These are phyloP conservation scores for Pichia heedii DNA, from an alignment of 805 yeast genomes.

Conservation along the genomic window DNA sequence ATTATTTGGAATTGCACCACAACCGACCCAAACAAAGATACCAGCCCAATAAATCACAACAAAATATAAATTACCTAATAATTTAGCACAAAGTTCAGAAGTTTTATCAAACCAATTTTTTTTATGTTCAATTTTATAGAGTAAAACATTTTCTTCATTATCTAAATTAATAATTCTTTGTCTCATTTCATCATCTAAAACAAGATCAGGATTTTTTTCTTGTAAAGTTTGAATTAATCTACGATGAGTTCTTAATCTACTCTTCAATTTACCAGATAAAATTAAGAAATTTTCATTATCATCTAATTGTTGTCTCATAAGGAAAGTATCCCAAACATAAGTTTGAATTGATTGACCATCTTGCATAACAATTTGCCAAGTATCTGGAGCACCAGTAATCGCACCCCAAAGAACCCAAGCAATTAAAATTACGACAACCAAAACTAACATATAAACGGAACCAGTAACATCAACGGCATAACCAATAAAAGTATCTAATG, in stretches of 20 bases:
- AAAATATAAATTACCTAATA: constrained; percentile 26
- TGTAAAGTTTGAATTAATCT: constrained; percentile 7
- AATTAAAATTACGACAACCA: constrained; percentile 19
- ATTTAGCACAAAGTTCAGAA: constrained; percentile 18
- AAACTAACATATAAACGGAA: constrained; percentile 16
- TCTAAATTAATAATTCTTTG: neutral
- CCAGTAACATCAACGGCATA: constrained; percentile 14
- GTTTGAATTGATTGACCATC: constrained; percentile 34
- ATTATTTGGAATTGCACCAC: constrained; percentile 24
- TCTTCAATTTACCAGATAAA: constrained; percentile 22
- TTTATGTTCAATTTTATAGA: constrained; percentile 12
- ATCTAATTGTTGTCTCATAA: constrained; percentile 32
- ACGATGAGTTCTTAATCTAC: constrained; percentile 22
- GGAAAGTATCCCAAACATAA: constrained; percentile 32
- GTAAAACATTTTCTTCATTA: neutral
- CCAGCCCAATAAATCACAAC: constrained; percentile 31
- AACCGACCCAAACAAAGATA: constrained; percentile 31
- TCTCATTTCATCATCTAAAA: neutral
- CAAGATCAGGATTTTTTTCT: neutral
- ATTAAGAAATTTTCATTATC: constrained; percentile 22
- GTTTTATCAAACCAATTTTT: constrained; percentile 28
- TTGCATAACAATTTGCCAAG: constrained; percentile 35
- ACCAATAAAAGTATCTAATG: constrained; percentile 9
- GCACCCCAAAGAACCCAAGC: constrained; percentile 19
- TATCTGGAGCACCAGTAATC: constrained; percentile 23